A percentile compares a stretch with the other conserved stretches of the same genome.
Evolutionary conservation across 2,329 filamentous ascomycete species (phyloP).

Genomic region (Penicillium sp.): DNA sequence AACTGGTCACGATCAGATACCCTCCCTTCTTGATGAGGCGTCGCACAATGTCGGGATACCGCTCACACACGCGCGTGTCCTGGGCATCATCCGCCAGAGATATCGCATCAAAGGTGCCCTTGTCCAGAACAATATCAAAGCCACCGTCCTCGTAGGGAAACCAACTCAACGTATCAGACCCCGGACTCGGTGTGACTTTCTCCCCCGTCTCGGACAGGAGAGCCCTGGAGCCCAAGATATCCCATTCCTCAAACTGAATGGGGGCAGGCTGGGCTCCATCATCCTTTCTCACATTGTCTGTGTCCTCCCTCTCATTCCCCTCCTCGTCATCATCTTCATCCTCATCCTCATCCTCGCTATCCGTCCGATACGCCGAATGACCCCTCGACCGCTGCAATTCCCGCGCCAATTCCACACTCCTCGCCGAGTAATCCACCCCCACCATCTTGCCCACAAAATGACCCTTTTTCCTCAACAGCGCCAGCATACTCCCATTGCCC

Average conservation of each 20-base stretch:
- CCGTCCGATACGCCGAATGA: conserved; percentile 31
- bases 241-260: conserved; percentile 56
- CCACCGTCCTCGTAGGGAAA: conserved; percentile 44
- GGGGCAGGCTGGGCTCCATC: conserved; percentile 4
- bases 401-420: conserved; percentile 67
- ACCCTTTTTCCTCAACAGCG: conserved; percentile 62
- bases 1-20: conserved; percentile 81
- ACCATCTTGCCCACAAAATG: conserved; percentile 65
- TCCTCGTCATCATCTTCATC: conserved; percentile 47
- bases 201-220: conserved; percentile 16
- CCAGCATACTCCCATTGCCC: conserved; percentile 88
- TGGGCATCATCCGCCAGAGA: conserved; percentile 52
- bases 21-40: conserved; percentile 64
- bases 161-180: conserved; percentile 28
- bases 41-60: conserved; percentile 65
- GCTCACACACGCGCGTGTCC: conserved; percentile 57
- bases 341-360: conserved; percentile 34
- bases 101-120: conserved; percentile 96
- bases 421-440: conserved; percentile 79
- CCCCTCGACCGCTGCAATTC: conserved; percentile 48
- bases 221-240: conserved; percentile 48
- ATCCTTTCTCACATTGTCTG: too few relatives aligned
- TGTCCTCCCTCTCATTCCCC: conserved; percentile 23
- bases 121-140: conserved; percentile 93
- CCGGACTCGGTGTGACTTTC: conserved; percentile 23